phyloP scores from a whole-genome alignment of 2,329 filamentous ascomycete species.

The Claviceps paspali region DNA sequence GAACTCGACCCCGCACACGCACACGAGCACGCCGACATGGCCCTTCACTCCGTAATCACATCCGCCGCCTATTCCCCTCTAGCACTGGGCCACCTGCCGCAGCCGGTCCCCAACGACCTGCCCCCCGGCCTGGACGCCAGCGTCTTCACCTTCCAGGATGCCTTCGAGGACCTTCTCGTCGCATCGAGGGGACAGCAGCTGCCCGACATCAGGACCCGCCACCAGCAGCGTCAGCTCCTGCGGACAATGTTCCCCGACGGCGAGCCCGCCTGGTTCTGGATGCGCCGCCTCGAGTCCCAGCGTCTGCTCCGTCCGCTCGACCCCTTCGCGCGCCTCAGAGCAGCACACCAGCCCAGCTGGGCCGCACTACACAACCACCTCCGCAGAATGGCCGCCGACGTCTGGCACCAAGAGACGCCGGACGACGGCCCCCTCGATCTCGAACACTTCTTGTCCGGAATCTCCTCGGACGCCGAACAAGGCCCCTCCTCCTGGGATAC shows the following conservation, averaged over 20 bases:
- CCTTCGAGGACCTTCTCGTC: constrained; percentile 42
- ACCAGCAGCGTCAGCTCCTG: constrained; percentile 22
- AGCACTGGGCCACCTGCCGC: constrained; percentile 27
- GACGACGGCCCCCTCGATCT: constrained; percentile 17
- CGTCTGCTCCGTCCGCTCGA: constrained; percentile 21
- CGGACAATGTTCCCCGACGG: constrained; percentile 23
- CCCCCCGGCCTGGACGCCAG: constrained; percentile 20
- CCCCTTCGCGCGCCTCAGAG: too few species aligned
- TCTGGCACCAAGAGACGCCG: too few species aligned
- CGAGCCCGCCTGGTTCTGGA: constrained; percentile 28
- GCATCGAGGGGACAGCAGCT: constrained; percentile 27
- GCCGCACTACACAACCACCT: constrained; percentile 1
- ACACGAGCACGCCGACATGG: constrained; percentile 1
- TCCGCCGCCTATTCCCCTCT: constrained; percentile 16
- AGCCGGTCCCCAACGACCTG: constrained; percentile 30
- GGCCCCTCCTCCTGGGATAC: constrained; percentile 25
- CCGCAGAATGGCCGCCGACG: too few species aligned
- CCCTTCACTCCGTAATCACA: constrained; percentile 11
- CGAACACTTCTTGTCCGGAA: constrained; percentile 25
- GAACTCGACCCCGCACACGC: neutral
- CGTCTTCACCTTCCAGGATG: constrained; percentile 38
- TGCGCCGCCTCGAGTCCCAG: constrained; percentile 21
- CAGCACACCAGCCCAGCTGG: too few species aligned
- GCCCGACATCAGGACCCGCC: constrained; percentile 21
- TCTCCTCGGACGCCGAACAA: constrained; percentile 22